Base-by-base conservation (phyloP, 164 flowering plant species). In the Warburgia ugandensis region DNA sequence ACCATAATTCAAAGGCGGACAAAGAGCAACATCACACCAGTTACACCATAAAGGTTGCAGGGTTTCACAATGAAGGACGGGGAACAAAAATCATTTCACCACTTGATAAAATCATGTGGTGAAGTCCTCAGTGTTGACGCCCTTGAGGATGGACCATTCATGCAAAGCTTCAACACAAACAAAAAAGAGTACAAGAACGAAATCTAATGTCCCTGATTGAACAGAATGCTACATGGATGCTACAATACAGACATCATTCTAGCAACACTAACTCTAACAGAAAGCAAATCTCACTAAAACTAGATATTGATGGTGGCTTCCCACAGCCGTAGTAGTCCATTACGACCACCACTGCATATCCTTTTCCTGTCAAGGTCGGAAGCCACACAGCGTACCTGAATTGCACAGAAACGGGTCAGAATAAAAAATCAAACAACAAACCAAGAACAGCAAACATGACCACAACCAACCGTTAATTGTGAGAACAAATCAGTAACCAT, bases 351-450 rank as follows among this genome's bases (percentile, higher is more conserved):
- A 57, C 86, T 88, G 71, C 97, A 94, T 29, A 94, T 81, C 75
- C 99, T 76, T 73, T 94, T 94, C 72, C 95, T 75, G 59, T 94
- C 99, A 21, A 94, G 92, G 68, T 94, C 99, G 0, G 92, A 82
- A 64, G 84, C 77, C 26, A 79, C 79, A 62, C 99, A 94, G 49
- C 97, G 72, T 26, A 91, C 97, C 97, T 89, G 80, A 38, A 69
- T 38, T 20, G 22, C 50, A 61, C 21, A 43, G 42, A 53, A 29
- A 16, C 6, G n/a, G 16, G 19, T 2, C 25, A 27, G 5, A 1
- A 26, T 9, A 27, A 17, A 5, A 36, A 36, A 23, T 6, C 7
- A 17, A 46, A 23, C 11, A 28, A n/a, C 16, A 43, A 19, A 5
- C 26, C 47, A 19, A 16, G 29, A 43, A 20, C 26, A 21, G n/a